These are phyloP conservation scores for Tetrapisispora arboricola DNA, from an alignment of 805 yeast species.

Conservation along the genomic window DNA sequence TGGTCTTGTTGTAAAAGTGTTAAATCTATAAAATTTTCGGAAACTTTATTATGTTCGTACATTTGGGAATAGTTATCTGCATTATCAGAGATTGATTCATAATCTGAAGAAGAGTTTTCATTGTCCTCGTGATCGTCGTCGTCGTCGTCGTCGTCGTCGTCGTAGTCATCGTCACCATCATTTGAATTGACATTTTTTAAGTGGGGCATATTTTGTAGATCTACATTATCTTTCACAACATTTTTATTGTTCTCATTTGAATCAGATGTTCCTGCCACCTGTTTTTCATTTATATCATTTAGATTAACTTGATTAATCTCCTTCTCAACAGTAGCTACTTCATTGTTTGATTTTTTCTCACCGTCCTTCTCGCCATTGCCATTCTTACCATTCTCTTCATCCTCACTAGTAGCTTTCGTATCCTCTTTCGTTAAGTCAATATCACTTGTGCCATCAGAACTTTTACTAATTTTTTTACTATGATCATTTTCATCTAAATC, in stretches of 20 bases:
- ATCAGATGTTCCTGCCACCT: not conserved
- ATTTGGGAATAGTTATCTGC: conserved; percentile 9
- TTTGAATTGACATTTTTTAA: not conserved
- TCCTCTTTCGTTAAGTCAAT: not conserved
- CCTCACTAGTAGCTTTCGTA: not conserved
- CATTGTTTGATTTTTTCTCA: too few relatives aligned
- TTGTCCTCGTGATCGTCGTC: too few relatives aligned
- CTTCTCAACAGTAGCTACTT: not conserved
- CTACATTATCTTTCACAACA: too few relatives aligned
- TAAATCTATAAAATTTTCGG: conserved; percentile 38
- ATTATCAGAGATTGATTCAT: conserved; percentile 20
- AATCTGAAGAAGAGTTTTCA: conserved; percentile 7
- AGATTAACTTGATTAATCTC: not conserved
- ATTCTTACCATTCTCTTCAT: not conserved
- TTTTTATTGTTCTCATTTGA: too few relatives aligned
- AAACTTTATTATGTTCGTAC: conserved; percentile 23
- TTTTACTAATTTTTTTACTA: not conserved
- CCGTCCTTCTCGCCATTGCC: too few relatives aligned
- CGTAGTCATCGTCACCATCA: not conserved
- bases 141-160: not conserved
- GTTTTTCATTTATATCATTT: not conserved
- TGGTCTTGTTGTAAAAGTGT: conserved; percentile 62
- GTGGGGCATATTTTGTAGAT: not conserved
- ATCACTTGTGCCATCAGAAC: not conserved
- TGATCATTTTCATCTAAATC: not conserved